Evolutionary conservation across 805 yeast genomes (phyloP).

Genomic region (Blastobotrys attinorum): DNA sequence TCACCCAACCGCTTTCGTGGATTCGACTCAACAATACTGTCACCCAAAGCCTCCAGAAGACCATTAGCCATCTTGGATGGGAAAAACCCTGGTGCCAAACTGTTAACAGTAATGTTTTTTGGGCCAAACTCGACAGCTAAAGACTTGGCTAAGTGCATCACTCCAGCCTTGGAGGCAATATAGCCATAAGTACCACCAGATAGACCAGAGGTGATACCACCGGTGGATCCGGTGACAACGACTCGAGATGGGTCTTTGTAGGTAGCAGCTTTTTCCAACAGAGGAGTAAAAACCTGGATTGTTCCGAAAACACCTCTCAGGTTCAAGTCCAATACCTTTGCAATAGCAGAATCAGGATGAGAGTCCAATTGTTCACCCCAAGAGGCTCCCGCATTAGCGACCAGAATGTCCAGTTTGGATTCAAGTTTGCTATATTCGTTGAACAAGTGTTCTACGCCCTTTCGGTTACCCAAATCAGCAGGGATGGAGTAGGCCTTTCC

Average conservation of each 20-base stretch:
- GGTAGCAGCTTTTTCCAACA: constrained; percentile 45
- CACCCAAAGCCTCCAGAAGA: constrained; percentile 44
- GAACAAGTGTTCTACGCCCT: constrained; percentile 40
- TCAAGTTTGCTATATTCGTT: constrained; percentile 35
- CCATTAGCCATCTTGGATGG: constrained; percentile 71
- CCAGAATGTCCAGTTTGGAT: constrained; percentile 47
- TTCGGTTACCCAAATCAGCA: constrained; percentile 46
- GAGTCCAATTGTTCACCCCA: constrained; percentile 62
- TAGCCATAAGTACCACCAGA: constrained; percentile 60
- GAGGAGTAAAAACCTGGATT: constrained; percentile 54
- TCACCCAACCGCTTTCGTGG: constrained; percentile 59
- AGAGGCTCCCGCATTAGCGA: constrained; percentile 74
- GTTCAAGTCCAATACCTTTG: constrained; percentile 56
- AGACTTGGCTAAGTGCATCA: constrained; percentile 55
- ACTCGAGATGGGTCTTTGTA: constrained; percentile 56
- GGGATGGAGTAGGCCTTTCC: constrained; percentile 41
- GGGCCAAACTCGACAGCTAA: constrained; percentile 63
- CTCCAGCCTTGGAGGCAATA: constrained; percentile 67
- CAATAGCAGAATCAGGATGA: constrained; percentile 55
- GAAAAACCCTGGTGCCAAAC: constrained; percentile 71
- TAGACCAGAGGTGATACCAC: constrained; percentile 39
- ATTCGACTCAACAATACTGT: constrained; percentile 43
- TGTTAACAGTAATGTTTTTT: constrained; percentile 57
- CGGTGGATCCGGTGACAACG: constrained; percentile 58
- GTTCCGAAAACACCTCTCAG: constrained; percentile 61